phyloP scores from a whole-genome alignment of 306 rosid genomes.

The Vachellia pachyceras region DNA sequence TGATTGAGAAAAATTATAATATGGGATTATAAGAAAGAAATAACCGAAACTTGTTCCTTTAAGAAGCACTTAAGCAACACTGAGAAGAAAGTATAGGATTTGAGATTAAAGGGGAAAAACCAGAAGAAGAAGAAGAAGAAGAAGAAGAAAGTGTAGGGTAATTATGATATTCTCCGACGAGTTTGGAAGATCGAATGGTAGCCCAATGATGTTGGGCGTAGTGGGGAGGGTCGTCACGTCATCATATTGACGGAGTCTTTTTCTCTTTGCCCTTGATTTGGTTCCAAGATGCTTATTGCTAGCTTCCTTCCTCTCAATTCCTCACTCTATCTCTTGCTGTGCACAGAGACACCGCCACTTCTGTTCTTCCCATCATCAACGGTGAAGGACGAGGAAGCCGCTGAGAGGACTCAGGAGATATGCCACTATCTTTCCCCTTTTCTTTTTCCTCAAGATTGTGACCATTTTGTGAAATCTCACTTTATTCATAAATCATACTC shows the following conservation, averaged over 20 bases:
- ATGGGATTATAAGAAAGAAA: background rate
- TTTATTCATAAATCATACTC: background rate
- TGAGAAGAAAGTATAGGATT: constrained; percentile 7
- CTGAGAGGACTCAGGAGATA: background rate
- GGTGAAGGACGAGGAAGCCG: background rate
- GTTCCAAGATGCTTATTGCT: background rate
- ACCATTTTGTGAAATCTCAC: constrained; percentile 1
- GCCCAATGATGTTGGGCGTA: constrained; percentile 51
- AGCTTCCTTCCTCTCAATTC: background rate
- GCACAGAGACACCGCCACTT: background rate
- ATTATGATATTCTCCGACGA: constrained; percentile 56
- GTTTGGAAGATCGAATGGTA: constrained; percentile 66
- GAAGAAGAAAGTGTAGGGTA: constrained; percentile 13
- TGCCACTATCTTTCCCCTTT: background rate
- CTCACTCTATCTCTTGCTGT: background rate
- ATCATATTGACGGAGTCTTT: constrained; percentile 55
- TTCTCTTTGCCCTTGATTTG: constrained; percentile 17
- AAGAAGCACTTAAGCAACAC: constrained; percentile 20
- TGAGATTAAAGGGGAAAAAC: background rate
- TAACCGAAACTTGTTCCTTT: constrained; percentile 16
- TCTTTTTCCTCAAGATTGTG: constrained; percentile 25
- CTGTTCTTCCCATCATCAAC: constrained; percentile 1
- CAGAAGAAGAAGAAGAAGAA: background rate
- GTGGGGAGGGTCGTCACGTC: constrained; percentile 63
- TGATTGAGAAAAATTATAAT: background rate